phyloP scores from a whole-genome alignment of 2,329 filamentous ascomycete species.

The Fusarium hainanense region DNA sequence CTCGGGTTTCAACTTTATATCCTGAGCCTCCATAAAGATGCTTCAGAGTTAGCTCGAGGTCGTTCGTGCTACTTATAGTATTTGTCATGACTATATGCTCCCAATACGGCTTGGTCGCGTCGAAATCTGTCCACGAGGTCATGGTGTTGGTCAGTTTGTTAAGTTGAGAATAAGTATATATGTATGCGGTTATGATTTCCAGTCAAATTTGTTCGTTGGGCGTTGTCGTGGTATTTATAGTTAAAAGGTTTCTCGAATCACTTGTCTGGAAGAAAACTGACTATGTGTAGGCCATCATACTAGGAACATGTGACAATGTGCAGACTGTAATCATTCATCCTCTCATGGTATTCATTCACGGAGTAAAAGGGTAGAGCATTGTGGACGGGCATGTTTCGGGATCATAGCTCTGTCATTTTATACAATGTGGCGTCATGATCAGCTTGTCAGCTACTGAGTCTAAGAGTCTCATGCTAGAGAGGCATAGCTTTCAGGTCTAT shows the following conservation, averaged over 20 bases:
- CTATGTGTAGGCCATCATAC: background rate
- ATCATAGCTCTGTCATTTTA: background rate
- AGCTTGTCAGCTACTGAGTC: background rate
- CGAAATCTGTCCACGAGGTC: background rate
- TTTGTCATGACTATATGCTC: background rate
- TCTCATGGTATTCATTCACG: background rate
- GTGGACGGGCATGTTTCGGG: too few species aligned
- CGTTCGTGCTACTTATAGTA: background rate
- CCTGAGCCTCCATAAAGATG: background rate
- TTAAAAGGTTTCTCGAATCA: background rate
- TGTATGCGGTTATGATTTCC: background rate
- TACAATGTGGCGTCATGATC: background rate
- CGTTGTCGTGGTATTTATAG: background rate
- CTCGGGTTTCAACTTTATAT: background rate
- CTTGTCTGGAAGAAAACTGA: background rate
- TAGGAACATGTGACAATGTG: background rate
- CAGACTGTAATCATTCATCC: background rate
- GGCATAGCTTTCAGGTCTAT: too few species aligned
- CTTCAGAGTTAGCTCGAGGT: background rate
- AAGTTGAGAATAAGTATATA: background rate
- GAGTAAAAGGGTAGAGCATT: background rate
- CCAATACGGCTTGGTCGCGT: background rate
- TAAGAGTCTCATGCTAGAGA: background rate
- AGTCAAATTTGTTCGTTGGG: background rate
- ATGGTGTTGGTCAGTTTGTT: background rate